Conservation (phyloP, 2,329 filamentous ascomycete genomes). For the Fusarium robinianum region DNA sequence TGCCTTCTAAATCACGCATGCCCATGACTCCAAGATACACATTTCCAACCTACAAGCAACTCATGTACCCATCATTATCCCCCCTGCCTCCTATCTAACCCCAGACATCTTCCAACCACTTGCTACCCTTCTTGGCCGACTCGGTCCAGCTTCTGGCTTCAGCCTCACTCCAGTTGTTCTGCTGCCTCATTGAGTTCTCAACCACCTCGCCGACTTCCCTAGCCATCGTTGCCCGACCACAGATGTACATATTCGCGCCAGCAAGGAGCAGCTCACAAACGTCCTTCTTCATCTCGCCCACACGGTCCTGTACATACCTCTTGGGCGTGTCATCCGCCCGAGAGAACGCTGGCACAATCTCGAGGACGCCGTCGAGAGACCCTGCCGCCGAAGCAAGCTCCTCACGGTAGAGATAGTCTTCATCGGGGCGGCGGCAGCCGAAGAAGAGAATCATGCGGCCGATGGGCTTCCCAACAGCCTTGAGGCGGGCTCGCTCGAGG, state of each 20-base stretch:
- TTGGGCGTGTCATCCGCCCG: slow-evolving; percentile 14
- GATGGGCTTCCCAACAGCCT: slow-evolving; percentile 27
- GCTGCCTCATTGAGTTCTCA: slow-evolving; percentile 41
- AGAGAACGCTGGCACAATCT: slow-evolving; percentile 29
- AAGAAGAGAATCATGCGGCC: slow-evolving; percentile 53
- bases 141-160: slow-evolving; percentile 52
- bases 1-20: no score
- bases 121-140: slow-evolving; percentile 52
- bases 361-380: slow-evolving; percentile 16
- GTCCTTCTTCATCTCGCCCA: slow-evolving; percentile 39
- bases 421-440: slow-evolving; percentile 58
- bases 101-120: slow-evolving; percentile 61
- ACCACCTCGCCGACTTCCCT: slow-evolving; percentile 48
- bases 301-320: slow-evolving; percentile 46
- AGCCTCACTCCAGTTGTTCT: slow-evolving; percentile 45
- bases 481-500: slow-evolving; percentile 29
- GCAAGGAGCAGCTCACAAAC: slow-evolving; percentile 39
- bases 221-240: slow-evolving; percentile 48
- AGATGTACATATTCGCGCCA: slow-evolving; percentile 48
- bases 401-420: slow-evolving; percentile 61
- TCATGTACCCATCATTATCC: no score
- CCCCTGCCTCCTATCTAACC: no score
- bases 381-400: slow-evolving; percentile 36
- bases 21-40: no score
- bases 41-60: no score